A percentile compares a stretch with the other conserved stretches of the same genome.
Conservation (phyloP, 108 stramenopile genomes). For the Skeletonema costatum region DNA sequence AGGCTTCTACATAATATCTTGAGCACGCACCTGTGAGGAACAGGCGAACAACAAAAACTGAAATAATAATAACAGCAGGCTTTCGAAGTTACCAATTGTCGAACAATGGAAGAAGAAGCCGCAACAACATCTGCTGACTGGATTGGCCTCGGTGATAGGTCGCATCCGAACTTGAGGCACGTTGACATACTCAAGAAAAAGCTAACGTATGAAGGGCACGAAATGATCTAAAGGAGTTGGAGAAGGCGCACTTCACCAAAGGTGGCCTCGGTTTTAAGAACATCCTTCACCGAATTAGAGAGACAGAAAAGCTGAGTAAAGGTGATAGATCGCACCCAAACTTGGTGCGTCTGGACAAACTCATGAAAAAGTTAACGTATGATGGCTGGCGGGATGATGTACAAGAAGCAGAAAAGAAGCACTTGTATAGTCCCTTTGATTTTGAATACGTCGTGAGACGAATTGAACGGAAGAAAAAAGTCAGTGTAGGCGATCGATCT, state of each 20-base stretch:
- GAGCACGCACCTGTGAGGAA: too few species aligned
- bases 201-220: slow-evolving; percentile 37
- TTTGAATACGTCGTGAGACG: neutral
- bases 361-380: slow-evolving; percentile 30
- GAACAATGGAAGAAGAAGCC: too few species aligned
- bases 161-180: slow-evolving; percentile 40
- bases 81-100: too few species aligned
- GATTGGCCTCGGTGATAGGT: slow-evolving; percentile 36
- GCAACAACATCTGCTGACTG: neutral
- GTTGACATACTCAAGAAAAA: slow-evolving; percentile 16
- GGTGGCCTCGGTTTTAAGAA: slow-evolving; percentile 6
- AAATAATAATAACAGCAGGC: too few species aligned
- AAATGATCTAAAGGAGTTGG: slow-evolving; percentile 27
- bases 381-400: slow-evolving; percentile 50
- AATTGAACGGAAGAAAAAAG: neutral
- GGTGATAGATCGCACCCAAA: slow-evolving; percentile 55
- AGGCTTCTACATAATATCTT: too few species aligned
- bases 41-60: too few species aligned
- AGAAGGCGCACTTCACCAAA: slow-evolving; percentile 6
- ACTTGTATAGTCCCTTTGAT: slow-evolving; percentile 10
- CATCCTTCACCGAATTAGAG: slow-evolving; percentile 20
- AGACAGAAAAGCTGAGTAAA: slow-evolving; percentile 33
- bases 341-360: slow-evolving; percentile 32
- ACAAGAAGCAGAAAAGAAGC: slow-evolving; percentile 32
- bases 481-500: neutral